These are phyloP conservation scores for Piromyces sp. DNA, from an alignment of 192 early-diverging fungal species.

Conservation along the genomic window DNA sequence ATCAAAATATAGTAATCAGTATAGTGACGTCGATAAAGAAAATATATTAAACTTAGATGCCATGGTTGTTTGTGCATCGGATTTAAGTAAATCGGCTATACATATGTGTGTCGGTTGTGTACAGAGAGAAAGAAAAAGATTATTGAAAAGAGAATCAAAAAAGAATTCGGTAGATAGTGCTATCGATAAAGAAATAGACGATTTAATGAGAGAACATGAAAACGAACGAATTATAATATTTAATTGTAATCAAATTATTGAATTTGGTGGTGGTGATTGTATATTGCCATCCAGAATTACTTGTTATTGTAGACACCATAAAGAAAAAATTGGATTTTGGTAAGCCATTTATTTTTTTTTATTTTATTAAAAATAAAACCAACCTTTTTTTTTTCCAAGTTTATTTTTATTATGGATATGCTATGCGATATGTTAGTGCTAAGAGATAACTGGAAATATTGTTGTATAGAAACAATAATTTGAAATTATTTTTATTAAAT, in stretches of 20 bases:
- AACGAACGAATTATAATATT: slow-evolving; percentile 69
- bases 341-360: too few species aligned
- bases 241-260: slow-evolving; percentile 69
- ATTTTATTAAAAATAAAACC: too few species aligned
- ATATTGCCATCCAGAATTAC: slow-evolving; percentile 83
- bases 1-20: slow-evolving; percentile 15
- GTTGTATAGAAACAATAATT: too few species aligned
- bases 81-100: slow-evolving; percentile 15
- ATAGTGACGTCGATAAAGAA: slow-evolving; percentile 15
- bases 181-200: slow-evolving; percentile 42
- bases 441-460: too few species aligned
- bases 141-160: slow-evolving; percentile 8
- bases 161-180: slow-evolving; percentile 14
- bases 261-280: slow-evolving; percentile 74
- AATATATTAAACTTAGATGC: slow-evolving; percentile 55
- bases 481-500: too few species aligned
- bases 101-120: slow-evolving; percentile 16
- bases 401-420: too few species aligned
- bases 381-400: too few species aligned
- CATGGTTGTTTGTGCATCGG: slow-evolving; percentile 55
- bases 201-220: slow-evolving; percentile 43
- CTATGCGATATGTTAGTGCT: too few species aligned
- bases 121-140: slow-evolving; percentile 16
- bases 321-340: slow-evolving; percentile 80
- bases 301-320: slow-evolving; percentile 91